phyloP scores from a whole-genome alignment of 73 alveolate genomes.

The Blepharisma japonicum region DNA sequence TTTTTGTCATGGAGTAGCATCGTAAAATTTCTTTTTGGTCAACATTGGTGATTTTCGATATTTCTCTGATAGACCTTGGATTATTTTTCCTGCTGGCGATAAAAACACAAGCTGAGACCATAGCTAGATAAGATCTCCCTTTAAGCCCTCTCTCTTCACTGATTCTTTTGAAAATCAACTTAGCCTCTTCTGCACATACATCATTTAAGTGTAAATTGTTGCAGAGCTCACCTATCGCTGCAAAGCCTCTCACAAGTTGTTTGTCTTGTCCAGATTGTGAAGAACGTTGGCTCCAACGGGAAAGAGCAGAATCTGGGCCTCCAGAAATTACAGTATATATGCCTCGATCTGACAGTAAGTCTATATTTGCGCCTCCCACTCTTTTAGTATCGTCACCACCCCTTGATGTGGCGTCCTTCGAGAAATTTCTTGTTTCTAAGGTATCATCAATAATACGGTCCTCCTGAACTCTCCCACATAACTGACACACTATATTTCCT shows the following conservation, averaged over 20 bases:
- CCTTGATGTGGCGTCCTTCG: not conserved
- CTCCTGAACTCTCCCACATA: not conserved
- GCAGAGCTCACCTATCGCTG: not conserved
- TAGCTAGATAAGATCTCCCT: slow-evolving; percentile 5
- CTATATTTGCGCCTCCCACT: slow-evolving; percentile 15
- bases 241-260: slow-evolving; percentile 3
- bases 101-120: slow-evolving; percentile 9
- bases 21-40: slow-evolving; percentile 17
- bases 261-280: slow-evolving; percentile 4
- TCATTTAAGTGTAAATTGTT: not conserved
- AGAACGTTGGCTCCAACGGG: slow-evolving; percentile 26
- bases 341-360: slow-evolving; percentile 9
- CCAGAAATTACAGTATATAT: slow-evolving; percentile 10
- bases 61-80: slow-evolving; percentile 20
- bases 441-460: slow-evolving; percentile 7
- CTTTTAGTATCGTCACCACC: slow-evolving; percentile 28
- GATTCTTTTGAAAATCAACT: not conserved
- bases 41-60: not conserved
- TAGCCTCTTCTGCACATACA: slow-evolving; percentile 8
- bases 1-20: slow-evolving; percentile 9
- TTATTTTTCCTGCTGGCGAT: slow-evolving; percentile 20
- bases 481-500: slow-evolving; percentile 18
- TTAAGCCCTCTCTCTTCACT: not conserved
- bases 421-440: slow-evolving; percentile 3
- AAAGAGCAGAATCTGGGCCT: not conserved